Base-by-base conservation (phyloP, 139 green algal species). In the Chlorella sp. region DNA sequence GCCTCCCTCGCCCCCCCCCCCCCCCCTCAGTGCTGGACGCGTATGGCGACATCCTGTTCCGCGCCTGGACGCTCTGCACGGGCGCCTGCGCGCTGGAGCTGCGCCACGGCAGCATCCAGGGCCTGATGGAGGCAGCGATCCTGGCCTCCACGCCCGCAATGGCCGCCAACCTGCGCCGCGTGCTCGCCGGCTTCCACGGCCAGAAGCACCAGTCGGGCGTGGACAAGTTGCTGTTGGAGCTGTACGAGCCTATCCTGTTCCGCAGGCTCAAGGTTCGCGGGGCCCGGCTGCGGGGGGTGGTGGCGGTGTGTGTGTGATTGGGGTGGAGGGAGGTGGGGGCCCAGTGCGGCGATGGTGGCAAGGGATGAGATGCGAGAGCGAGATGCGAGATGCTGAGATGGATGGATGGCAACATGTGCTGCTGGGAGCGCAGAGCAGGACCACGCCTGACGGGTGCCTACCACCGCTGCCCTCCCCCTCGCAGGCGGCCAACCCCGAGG, bases 241-340 rank as follows among this genome's bases (percentile, higher is more conserved):
- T 95, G 46, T 95, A 94, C 65, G 81, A 90, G 77, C 92, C 92
- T 1, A 88, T 97, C 76, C 78, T 97, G 31, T 95, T 95, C 64
- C 64, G 79, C 19, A 31, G 21, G 33, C 51, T 72, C 46, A 63
- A 55, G n/a, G n/a, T n/a, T n/a, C n/a, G n/a, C n/a, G n/a, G n/a
- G n/a, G n/a, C n/a, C n/a, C n/a, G n/a, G n/a, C n/a, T n/a, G n/a
- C 79, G n/a, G n/a, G n/a, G n/a, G n/a, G n/a, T n/a, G n/a, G n/a
- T n/a, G n/a, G n/a, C n/a, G n/a, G n/a, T n/a, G n/a, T n/a, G n/a
- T n/a, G n/a, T n/a, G n/a, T n/a, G n/a, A n/a, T n/a, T n/a, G n/a
- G n/a, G n/a, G n/a, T n/a, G n/a, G n/a, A n/a, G n/a, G n/a, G n/a
- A n/a, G n/a, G n/a, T n/a, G n/a, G n/a, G n/a, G n/a, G n/a, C n/a